These are phyloP conservation scores for Zea luxurians DNA, from an alignment of 176 grass and related monocot species.

Conservation along the genomic window DNA sequence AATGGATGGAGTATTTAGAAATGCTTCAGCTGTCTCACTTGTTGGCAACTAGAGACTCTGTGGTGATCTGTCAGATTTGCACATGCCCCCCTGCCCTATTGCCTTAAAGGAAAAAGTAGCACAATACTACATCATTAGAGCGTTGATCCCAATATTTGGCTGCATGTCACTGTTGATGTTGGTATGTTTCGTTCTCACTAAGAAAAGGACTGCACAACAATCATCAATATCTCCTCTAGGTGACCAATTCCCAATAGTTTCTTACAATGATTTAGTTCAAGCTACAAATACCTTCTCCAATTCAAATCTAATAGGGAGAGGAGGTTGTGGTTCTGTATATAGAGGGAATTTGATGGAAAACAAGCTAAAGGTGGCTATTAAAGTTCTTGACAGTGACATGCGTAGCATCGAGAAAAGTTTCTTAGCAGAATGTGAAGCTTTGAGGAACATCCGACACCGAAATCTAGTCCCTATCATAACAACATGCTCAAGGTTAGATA, in stretches of 20 bases:
- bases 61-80: slow-evolving; percentile 14
- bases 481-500: slow-evolving; percentile 39
- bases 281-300: too few species aligned
- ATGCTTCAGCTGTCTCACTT: too few species aligned
- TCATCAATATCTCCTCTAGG: neutral
- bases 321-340: slow-evolving; percentile 56
- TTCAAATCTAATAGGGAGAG: slow-evolving; percentile 44
- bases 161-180: neutral
- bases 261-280: too few species aligned
- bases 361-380: slow-evolving; percentile 33
- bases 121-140: slow-evolving; percentile 5
- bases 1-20: too few species aligned
- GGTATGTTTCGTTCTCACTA: neutral
- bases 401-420: slow-evolving; percentile 43
- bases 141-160: slow-evolving; percentile 13
- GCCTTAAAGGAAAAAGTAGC: neutral
- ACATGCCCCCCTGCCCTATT: slow-evolving; percentile 5
- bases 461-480: slow-evolving; percentile 57
- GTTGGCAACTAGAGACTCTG: neutral
- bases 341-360: slow-evolving; percentile 22
- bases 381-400: slow-evolving; percentile 45
- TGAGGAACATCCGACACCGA: slow-evolving; percentile 46
- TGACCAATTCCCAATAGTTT: too few species aligned
- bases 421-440: slow-evolving; percentile 43
- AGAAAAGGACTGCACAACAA: neutral